phyloP scores from a whole-genome alignment of 2,329 filamentous ascomycete species.

The Coniochaeta sp. region DNA sequence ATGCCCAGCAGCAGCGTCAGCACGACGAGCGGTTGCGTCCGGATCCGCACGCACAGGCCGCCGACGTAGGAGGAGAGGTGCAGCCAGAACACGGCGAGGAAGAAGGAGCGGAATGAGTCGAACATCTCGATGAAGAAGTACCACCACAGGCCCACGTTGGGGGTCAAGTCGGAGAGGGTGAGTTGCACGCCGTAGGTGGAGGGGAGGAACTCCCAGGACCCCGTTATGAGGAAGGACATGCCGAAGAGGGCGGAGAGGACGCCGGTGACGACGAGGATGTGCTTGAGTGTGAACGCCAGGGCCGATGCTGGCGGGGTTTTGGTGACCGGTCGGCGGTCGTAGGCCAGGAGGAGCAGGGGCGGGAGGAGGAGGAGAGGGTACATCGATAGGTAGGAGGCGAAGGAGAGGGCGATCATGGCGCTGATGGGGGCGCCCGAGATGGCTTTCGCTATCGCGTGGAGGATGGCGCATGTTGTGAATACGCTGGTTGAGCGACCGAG shows the following conservation, averaged over 20 bases:
- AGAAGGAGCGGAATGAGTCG: slow-evolving; percentile 94
- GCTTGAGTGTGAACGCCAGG: slow-evolving; percentile 45
- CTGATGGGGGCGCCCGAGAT: slow-evolving; percentile 65
- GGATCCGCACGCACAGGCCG: slow-evolving; percentile 74
- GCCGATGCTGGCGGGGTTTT: slow-evolving; percentile 20
- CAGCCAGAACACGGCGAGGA: slow-evolving; percentile 96
- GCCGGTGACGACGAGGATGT: slow-evolving; percentile 43
- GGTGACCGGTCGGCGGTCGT: slow-evolving; percentile 50
- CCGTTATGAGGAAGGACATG: slow-evolving; percentile 66
- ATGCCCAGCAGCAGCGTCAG: slow-evolving; percentile 80
- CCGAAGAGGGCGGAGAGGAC: slow-evolving; percentile 57
- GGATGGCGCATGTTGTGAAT: slow-evolving; percentile 82
- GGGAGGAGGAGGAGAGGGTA: slow-evolving; percentile 84
- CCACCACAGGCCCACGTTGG: slow-evolving; percentile 97
- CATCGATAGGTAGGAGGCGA: slow-evolving; percentile 86
- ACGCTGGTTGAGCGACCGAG: slow-evolving; percentile 82
- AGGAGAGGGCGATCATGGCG: slow-evolving; percentile 75
- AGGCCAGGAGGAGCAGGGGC: slow-evolving; percentile 73
- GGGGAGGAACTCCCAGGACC: slow-evolving; percentile 79
- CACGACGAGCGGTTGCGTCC: slow-evolving; percentile 79
- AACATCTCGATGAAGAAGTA: slow-evolving; percentile 99
- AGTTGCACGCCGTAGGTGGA: slow-evolving; percentile 93
- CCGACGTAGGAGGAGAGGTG: slow-evolving; percentile 87
- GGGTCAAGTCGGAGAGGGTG: slow-evolving; percentile 83
- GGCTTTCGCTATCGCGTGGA: slow-evolving; percentile 77